These are phyloP conservation scores for Spathaspora sp. DNA, from an alignment of 805 yeast species.

Conservation along the genomic window DNA sequence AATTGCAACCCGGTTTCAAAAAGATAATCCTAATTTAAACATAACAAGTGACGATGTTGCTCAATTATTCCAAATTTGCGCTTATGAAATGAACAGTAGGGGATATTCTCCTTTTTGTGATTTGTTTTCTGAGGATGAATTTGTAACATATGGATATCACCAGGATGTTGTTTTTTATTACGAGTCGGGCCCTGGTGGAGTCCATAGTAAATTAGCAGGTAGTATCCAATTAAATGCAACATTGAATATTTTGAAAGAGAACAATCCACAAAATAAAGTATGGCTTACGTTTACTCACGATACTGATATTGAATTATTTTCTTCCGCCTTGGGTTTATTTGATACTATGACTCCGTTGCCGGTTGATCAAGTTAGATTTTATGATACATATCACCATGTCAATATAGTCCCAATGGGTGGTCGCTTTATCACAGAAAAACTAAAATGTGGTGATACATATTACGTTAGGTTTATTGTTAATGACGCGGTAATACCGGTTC, in stretches of 20 bases:
- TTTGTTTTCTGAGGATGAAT: conserved; percentile 65
- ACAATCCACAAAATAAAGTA: conserved; percentile 43
- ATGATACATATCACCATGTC: conserved; percentile 42
- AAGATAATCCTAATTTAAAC: conserved; percentile 50
- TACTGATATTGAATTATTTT: conserved; percentile 56
- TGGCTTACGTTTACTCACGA: conserved; percentile 78
- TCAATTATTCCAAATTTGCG: conserved; percentile 62
- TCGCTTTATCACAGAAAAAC: conserved; percentile 35
- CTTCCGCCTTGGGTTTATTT: conserved; percentile 62
- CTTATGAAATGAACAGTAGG: conserved; percentile 66
- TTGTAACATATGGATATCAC: conserved; percentile 57
- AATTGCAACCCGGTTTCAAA: conserved; percentile 56
- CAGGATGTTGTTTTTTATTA: conserved; percentile 60
- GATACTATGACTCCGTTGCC: conserved; percentile 43
- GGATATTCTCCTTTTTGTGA: conserved; percentile 69
- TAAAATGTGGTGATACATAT: conserved; percentile 21
- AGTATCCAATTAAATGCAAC: conserved; percentile 47
- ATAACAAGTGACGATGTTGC: conserved; percentile 51
- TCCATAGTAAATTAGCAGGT: conserved; percentile 56
- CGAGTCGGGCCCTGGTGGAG: conserved; percentile 60
- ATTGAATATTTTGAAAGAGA: conserved; percentile 44
- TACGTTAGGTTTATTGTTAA: conserved; percentile 38
- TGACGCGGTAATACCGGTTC: conserved; percentile 38
- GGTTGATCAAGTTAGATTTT: conserved; percentile 43
- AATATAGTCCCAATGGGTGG: conserved; percentile 40